These are phyloP conservation scores for Xerocomus potaroensis DNA, from an alignment of 768 basidiomycete genomes.

Conservation along the genomic window DNA sequence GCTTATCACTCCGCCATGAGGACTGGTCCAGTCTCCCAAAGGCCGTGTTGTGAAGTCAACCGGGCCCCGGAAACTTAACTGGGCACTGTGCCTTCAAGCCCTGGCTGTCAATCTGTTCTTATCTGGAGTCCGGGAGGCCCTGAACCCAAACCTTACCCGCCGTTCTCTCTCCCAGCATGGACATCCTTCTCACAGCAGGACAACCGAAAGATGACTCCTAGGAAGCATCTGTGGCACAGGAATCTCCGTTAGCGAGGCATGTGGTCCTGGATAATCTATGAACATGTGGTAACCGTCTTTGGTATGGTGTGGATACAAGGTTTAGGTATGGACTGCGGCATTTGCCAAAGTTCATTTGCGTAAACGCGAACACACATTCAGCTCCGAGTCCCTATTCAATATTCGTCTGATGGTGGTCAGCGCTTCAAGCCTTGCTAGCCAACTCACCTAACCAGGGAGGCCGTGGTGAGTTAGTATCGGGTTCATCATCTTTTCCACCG, in stretches of 20 bases:
- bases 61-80: neutral
- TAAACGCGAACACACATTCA: neutral
- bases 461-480: conserved; percentile 1
- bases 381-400: too few species aligned
- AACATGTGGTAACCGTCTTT: conserved; percentile 12
- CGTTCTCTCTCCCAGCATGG: too few species aligned
- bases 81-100: too few species aligned
- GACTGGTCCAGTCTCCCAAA: neutral
- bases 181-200: too few species aligned
- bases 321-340: neutral
- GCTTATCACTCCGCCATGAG: neutral
- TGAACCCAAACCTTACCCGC: too few species aligned
- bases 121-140: neutral
- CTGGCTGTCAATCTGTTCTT: neutral
- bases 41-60: neutral
- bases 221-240: conserved; percentile 6
- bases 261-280: conserved; percentile 6
- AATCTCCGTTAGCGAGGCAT: conserved; percentile 22
- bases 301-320: conserved; percentile 6
- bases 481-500: neutral
- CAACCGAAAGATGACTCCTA: too few species aligned
- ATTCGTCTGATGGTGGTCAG: too few species aligned
- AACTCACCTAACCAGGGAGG: too few species aligned
- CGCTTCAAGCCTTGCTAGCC: too few species aligned
- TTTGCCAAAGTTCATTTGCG: conserved; percentile 15